A percentile compares a stretch with the other conserved stretches of the same genome.
These are phyloP conservation scores for Scenedesmus sp. DNA, from an alignment of 163 green algal species.

Conservation along the genomic window DNA sequence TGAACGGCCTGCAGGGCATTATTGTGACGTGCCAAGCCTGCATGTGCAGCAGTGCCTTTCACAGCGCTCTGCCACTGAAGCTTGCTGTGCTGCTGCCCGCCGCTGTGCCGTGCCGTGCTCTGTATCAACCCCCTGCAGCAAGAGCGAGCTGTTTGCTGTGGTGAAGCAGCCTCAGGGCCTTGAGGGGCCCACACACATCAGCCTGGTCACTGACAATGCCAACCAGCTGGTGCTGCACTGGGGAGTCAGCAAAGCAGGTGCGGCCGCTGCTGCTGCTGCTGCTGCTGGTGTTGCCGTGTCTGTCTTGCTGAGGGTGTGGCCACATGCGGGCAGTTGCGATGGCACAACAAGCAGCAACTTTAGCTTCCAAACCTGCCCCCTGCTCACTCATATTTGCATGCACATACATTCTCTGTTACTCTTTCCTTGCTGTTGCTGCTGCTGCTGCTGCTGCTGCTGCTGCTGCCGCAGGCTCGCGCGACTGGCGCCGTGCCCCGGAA, in stretches of 20 bases:
- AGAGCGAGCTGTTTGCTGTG: slow-evolving; percentile 81
- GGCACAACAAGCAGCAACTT: no score
- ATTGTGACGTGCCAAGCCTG: background rate
- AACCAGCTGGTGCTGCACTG: slow-evolving; percentile 89
- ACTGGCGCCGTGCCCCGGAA: slow-evolving; percentile 73
- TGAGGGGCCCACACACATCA: slow-evolving; percentile 58
- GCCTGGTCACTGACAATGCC: slow-evolving; percentile 81
- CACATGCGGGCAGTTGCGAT: background rate
- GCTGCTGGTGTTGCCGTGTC: background rate
- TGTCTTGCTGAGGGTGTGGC: background rate
- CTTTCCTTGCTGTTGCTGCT: background rate
- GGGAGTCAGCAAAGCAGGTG: slow-evolving; percentile 75
- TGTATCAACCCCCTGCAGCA: slow-evolving; percentile 58
- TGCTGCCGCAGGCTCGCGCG: slow-evolving; percentile 56
- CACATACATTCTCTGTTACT: background rate
- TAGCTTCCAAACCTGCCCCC: no score
- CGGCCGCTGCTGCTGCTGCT: slow-evolving; percentile 22
- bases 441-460: background rate
- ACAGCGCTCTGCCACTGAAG: background rate
- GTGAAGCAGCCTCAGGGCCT: slow-evolving; percentile 72
- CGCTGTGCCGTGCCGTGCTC: background rate
- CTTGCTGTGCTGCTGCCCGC: background rate
- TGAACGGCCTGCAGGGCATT: no score
- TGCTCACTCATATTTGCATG: no score
- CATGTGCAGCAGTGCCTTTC: background rate